A percentile compares a stretch with the other conserved stretches of the same genome.
These are phyloP conservation scores for Huntiella bhutanensis DNA, from an alignment of 2,329 filamentous ascomycete genomes.

Conservation along the genomic window DNA sequence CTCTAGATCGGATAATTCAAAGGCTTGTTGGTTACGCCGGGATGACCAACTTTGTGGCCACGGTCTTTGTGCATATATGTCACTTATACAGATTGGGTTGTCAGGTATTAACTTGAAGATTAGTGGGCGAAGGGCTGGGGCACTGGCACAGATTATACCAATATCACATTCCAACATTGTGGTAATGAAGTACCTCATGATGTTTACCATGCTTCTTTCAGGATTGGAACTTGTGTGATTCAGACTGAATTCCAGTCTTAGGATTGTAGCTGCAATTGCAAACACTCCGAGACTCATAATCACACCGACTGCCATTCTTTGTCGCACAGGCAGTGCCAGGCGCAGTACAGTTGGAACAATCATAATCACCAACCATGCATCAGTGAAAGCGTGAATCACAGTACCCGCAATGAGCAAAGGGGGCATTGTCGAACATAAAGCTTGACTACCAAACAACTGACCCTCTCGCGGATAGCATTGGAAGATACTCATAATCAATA, in stretches of 20 bases:
- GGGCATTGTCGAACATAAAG: not conserved
- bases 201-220: conserved; percentile 13
- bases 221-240: conserved; percentile 14
- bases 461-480: not conserved
- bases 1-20: not conserved
- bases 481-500: not conserved
- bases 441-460: not conserved
- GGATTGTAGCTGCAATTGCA: conserved; percentile 12
- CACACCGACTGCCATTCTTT: conserved; percentile 24
- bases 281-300: conserved; percentile 28
- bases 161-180: conserved; percentile 20
- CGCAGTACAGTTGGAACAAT: conserved; percentile 23
- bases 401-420: conserved; percentile 25
- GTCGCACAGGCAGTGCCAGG: conserved; percentile 15
- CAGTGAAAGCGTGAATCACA: conserved; percentile 27
- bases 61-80: not conserved
- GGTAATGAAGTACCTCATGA: conserved; percentile 20
- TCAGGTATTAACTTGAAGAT: conserved; percentile 16
- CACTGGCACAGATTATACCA: conserved; percentile 20
- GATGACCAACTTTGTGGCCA: not conserved
- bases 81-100: not conserved
- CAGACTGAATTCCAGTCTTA: conserved; percentile 16
- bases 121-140: conserved; percentile 18
- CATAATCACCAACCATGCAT: conserved; percentile 25
- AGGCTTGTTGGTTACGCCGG: not conserved